A percentile compares a stretch with the other conserved stretches of the same genome.
Conservation (phyloP, 768 basidiomycete genomes). For the Basidioascus undulatus region DNA sequence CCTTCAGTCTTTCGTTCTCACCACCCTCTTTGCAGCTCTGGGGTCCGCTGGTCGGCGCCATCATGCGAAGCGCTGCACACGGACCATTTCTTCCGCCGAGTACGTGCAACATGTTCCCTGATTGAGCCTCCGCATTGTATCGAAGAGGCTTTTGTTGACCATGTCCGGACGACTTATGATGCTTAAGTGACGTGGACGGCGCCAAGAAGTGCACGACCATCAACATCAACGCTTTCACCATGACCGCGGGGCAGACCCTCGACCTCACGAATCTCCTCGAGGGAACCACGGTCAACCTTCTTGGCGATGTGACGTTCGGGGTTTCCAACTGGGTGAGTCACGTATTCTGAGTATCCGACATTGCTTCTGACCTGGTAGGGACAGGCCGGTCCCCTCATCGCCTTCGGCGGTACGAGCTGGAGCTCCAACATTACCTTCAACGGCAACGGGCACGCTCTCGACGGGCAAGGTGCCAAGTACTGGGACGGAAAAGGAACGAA, state of each 20-base stretch:
- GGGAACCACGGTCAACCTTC: constrained; percentile 35
- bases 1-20: too few relatives aligned
- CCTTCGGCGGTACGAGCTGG: neutral
- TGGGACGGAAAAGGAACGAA: constrained; percentile 19
- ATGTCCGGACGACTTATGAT: too few relatives aligned
- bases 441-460: constrained; percentile 22
- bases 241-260: constrained; percentile 28
- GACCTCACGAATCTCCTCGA: constrained; percentile 23
- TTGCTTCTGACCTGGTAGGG: too few relatives aligned
- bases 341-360: neutral
- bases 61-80: too few relatives aligned
- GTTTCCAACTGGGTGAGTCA: constrained; percentile 17
- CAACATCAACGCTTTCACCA: constrained; percentile 29
- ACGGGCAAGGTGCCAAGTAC: constrained; percentile 25
- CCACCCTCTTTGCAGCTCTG: too few relatives aligned
- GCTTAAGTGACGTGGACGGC: constrained; percentile 26
- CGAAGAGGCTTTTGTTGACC: too few relatives aligned
- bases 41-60: too few relatives aligned
- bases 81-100: too few relatives aligned
- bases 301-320: constrained; percentile 35
- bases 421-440: constrained; percentile 13
- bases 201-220: constrained; percentile 35
- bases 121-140: too few relatives aligned
- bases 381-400: too few relatives aligned
- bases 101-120: too few relatives aligned